These are phyloP conservation scores for Prosopis cineraria DNA, from an alignment of 306 rosid species.

Conservation along the genomic window DNA sequence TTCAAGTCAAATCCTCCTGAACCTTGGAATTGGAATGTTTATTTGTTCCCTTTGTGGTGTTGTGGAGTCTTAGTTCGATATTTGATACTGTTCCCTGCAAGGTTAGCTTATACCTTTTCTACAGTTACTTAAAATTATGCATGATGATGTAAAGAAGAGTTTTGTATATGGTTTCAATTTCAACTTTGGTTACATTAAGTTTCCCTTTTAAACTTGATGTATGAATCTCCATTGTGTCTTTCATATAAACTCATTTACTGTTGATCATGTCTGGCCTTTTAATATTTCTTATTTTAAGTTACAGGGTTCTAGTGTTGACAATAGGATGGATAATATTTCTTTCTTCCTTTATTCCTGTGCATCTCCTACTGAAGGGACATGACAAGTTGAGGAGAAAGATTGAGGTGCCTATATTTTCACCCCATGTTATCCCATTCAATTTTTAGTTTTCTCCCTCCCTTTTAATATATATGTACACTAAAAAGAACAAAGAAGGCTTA, in stretches of 20 bases:
- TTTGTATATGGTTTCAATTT: neutral
- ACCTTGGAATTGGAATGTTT: constrained; percentile 91
- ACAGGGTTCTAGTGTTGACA: constrained; percentile 74
- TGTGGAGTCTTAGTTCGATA: constrained; percentile 71
- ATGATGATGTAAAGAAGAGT: neutral
- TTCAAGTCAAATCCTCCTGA: constrained; percentile 87
- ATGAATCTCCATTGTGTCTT: constrained; percentile 15
- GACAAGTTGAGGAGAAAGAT: constrained; percentile 64
- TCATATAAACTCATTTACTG: neutral
- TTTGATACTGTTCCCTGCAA: constrained; percentile 65
- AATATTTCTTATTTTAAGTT: constrained; percentile 19
- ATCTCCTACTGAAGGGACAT: constrained; percentile 58
- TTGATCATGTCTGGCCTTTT: neutral
- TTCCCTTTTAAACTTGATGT: neutral
- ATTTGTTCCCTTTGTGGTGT: constrained; percentile 88
- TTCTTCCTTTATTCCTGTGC: constrained; percentile 70
- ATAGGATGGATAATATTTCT: constrained; percentile 86
- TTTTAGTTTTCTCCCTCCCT: constrained; percentile 7
- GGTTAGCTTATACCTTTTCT: constrained; percentile 48
- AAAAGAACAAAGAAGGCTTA: neutral
- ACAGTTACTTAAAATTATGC: neutral
- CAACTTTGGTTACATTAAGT: neutral
- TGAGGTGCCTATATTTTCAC: constrained; percentile 51
- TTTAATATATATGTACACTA: constrained; percentile 15
- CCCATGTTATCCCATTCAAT: neutral